phyloP scores from a whole-genome alignment of 1,284 basidiomycete genomes.

The Ustilago esculenta region DNA sequence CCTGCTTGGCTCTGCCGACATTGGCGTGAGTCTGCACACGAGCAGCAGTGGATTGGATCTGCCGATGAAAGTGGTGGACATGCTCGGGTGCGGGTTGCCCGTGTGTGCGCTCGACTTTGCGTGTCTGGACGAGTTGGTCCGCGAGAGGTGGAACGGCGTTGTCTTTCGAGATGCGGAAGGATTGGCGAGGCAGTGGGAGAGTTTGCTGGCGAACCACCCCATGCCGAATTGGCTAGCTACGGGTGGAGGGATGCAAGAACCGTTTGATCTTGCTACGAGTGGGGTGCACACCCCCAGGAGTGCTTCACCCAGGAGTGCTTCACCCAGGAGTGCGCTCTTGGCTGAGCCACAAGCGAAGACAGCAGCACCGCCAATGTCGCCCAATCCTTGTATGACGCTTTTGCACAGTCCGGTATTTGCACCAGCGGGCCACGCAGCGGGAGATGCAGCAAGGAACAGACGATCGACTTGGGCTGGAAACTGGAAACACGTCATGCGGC shows the following conservation, averaged over 20 bases:
- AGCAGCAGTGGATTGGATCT: constrained; percentile 90
- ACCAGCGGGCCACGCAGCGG: not conserved
- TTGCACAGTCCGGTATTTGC: constrained; percentile 38
- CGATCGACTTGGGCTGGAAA: constrained; percentile 51
- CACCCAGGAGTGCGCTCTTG: not conserved
- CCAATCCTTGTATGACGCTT: constrained; percentile 45
- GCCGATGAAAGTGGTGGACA: constrained; percentile 99
- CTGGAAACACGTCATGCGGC: constrained; percentile 56
- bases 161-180: constrained; percentile 78
- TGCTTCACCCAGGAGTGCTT: no score
- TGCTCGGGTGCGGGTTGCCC: constrained; percentile 95
- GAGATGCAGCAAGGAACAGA: not conserved
- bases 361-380: constrained; percentile 27
- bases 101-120: constrained; percentile 89
- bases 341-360: not conserved
- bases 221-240: constrained; percentile 23
- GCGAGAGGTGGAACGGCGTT: constrained; percentile 81
- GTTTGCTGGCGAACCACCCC: constrained; percentile 40
- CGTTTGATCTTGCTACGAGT: constrained; percentile 14
- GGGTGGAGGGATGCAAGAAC: constrained; percentile 24
- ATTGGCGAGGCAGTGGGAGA: constrained; percentile 77
- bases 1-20: constrained; percentile 79
- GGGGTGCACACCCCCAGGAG: not conserved
- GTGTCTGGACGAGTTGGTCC: constrained; percentile 87
- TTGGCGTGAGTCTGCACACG: constrained; percentile 89